Base-by-base conservation (phyloP, 2,329 filamentous ascomycete species). In the Claviceps spartinae region DNA sequence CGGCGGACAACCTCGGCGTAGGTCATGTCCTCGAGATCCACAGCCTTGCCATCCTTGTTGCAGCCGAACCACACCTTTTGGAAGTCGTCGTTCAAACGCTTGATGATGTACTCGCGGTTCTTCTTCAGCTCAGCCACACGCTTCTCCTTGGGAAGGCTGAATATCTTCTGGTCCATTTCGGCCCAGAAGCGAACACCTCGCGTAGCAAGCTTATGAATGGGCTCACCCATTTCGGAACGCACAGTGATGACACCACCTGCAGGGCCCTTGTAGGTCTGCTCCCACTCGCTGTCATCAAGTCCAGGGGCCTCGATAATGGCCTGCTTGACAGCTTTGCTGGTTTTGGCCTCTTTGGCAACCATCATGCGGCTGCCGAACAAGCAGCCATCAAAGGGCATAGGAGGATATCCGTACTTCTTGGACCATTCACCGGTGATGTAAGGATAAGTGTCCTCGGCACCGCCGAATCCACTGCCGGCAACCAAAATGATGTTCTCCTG, bases 141-240 rank as follows among this genome's bases (percentile, higher is more conserved):
- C 76, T 96, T 95, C 64, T 91, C 88, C 74, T 95, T 96, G 69
- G 95, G 90, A 48, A 98, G 74, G 64, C 82, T 86, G 75, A 98
- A 98, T 63, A 98, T 97, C 72, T 95, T 96, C 69, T 94, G 81
- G 64, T 98, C 93, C 89, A 98, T 95, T 72, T 98, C 94, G 48
- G 89, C 85, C 93, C 93, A 98, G 76, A 98, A 95, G 51, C 81
- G 76, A 47, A 98, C 90, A 78, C 93, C 93, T 54, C 94, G 86
- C 48, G 93, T 98, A 16, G 93, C 94, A 54, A 98, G 81, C 75
- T 98, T 98, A 76, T 98, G 93, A 56, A 98, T 98, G 5, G 93
- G 94, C 75, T 98, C 93, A 46, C 93, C 94, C 94, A 98, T 98
- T 72, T 98, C 93, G 1, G 93, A 98, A 57, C 89, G 82, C 48